Percentiles rank a stretch among this genome's conserved stretches.
Conservation (phyloP, 371 early-diverging fungal species). For the Zancudomyces culisetae region DNA sequence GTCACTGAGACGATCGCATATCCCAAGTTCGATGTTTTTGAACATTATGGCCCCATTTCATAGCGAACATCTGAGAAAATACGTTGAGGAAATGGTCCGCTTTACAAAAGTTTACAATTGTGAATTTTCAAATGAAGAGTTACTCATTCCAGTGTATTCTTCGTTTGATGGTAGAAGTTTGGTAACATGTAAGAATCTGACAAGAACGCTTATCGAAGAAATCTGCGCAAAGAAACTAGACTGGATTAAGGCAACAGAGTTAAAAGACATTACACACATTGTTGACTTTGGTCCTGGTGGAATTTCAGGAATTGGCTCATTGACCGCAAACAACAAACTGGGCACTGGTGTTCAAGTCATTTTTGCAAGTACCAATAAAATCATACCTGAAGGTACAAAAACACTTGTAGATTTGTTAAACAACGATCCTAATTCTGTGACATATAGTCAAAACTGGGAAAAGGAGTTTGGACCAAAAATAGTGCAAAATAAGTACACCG, state of each 20-base stretch:
- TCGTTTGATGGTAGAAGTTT: slow-evolving; percentile 39
- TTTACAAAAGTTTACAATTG: slow-evolving; percentile 15
- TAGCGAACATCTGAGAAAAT: slow-evolving; percentile 35
- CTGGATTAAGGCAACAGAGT: slow-evolving; percentile 60
- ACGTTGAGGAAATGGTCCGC: slow-evolving; percentile 14
- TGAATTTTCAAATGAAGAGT: slow-evolving; percentile 21
- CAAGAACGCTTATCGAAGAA: slow-evolving; percentile 39
- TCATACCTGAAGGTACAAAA: slow-evolving; percentile 40
- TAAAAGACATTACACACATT: slow-evolving; percentile 52
- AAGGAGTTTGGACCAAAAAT: slow-evolving; percentile 49
- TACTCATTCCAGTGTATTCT: slow-evolving; percentile 58
- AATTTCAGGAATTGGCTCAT: slow-evolving; percentile 40
- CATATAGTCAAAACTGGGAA: slow-evolving; percentile 69
- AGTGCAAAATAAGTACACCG: slow-evolving; percentile 21
- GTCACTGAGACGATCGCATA: slow-evolving; percentile 50
- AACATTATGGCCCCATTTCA: slow-evolving; percentile 74
- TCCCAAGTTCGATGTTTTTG: slow-evolving; percentile 57
- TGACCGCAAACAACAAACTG: slow-evolving; percentile 76
- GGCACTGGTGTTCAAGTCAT: slow-evolving; percentile 77
- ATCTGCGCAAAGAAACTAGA: slow-evolving; percentile 56
- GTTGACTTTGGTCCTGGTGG: slow-evolving; percentile 90
- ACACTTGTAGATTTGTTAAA: slow-evolving; percentile 64
- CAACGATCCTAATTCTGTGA: slow-evolving; percentile 39
- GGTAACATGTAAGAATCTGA: slow-evolving; percentile 6
- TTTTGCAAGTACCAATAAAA: slow-evolving; percentile 32